Evolutionary conservation across 352 stramenopile genomes (phyloP), one percentile per base, ranked within the genome.

Genomic region (Globisporangium orthogonon): DNA sequence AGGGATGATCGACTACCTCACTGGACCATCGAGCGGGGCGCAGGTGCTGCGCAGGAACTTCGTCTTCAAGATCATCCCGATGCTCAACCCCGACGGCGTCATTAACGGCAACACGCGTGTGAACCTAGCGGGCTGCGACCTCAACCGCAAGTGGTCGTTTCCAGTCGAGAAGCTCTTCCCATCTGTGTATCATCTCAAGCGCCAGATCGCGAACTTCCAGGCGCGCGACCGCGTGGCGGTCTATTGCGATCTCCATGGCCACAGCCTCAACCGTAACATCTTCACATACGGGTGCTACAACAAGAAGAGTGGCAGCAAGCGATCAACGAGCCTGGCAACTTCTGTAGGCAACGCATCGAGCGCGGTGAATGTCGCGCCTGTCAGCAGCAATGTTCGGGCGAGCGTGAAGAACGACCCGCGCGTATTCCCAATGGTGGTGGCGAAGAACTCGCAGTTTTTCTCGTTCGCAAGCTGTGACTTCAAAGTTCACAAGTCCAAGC

Each of bases 51-150:
- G 89, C 3, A 69, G 74, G 33, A 60, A 89, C 52, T 96, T 96
- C 30, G 62, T 96, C 15, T 96, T 97, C 62, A 95, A 96, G 63
- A 49, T 97, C 18, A 83, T 96, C 7, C 91, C 91, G 5, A 97
- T 97, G 91, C 81, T 97, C 41, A 97, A 97, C 48, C 86, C 87
- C 0, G 91, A 97, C 60, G 91, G 91, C 23, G 91, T 97, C 43
- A 86, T 97, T 43, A 89, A 96, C 48, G 91, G 91, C 57, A 97
- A 97, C 60, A 94, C 91, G 46, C 85, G 91, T 18, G 85, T 90
- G 13, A 94, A 76, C 48, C 71, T 97, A 15, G 82, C 89, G 0
- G 91, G 79, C 1, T 90, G 78, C 78, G 83, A 92, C 47, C 68
- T 92, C 11, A 92, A 92, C 45, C 83, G 83, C 44, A 92, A 92